Base-by-base conservation (phyloP, 2,329 filamentous ascomycete species). In the Metarhizium humberi region DNA sequence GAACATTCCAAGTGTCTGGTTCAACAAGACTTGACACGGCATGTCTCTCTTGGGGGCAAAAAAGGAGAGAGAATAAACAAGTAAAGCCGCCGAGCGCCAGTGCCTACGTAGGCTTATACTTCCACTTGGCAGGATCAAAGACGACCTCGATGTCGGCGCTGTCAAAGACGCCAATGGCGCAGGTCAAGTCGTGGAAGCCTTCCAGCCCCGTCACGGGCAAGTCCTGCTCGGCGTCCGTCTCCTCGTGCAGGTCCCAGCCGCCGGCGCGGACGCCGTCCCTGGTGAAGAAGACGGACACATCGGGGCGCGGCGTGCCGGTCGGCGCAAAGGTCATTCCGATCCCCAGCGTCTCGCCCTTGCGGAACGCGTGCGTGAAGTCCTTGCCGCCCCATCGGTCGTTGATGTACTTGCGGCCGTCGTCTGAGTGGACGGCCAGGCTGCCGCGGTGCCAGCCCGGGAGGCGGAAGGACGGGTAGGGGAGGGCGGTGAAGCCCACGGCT, bases 361-460 rank as follows among this genome's bases (percentile, higher is more conserved):
- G 67, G 65, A 91, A 91, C 5, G 82, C 75, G 10, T 67, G 62
- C 0, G 84, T 84, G 59, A 92, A 92, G 55, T 82, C 75, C 59
- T 81, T 80, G 18, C 89, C 89, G 25, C 89, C 88, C 75, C 80
- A 87, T 7, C 78, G 77, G 67, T 92, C 86, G 65, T 91, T 90
- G 63, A 90, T 77, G 67, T 87, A 94, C 67, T 80, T 80, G 62
- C 86, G 79, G 0, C 89, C 89, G 67, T 92, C 89, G 67, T 92
- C 89, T 50, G 86, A 84, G 66, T 92, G 89, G n/a, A 92, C 82
- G 1, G 78, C 89, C 14, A 92, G 64, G 59, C 82, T 86, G 18
- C 81, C 88, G 38, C 88, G 79, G 66, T 94, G 86, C 89, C 88
- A 92, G 2, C 89, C 89, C 0, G 89, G 89, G 57, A 92, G 78